phyloP scores from a whole-genome alignment of 2,329 filamentous ascomycete species.

The Fusarium tjaetaba region DNA sequence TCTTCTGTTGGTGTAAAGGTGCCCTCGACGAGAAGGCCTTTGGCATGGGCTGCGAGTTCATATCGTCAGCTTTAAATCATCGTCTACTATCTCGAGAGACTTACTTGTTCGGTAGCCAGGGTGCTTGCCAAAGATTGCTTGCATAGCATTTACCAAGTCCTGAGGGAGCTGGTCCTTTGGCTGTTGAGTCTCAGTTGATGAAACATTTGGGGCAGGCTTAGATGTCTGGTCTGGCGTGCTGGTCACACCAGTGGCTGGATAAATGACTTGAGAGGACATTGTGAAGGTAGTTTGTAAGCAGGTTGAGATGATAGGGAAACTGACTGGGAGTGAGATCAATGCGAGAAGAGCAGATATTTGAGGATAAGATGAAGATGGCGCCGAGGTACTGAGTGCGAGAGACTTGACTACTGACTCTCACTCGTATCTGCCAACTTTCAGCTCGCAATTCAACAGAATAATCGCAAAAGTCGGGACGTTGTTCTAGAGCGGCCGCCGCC shows the following conservation, averaged over 20 bases:
- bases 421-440: accelerated
- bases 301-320: accelerated
- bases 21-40: conserved; percentile 20
- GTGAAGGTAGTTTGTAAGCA: background rate
- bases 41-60: background rate
- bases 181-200: background rate
- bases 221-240: background rate
- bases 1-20: conserved; percentile 12
- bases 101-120: conserved; percentile 22
- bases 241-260: background rate
- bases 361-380: background rate
- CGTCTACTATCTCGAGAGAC: background rate
- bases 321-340: accelerated
- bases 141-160: conserved; percentile 22
- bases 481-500: background rate
- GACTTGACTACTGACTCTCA: too few species aligned
- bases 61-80: too few species aligned
- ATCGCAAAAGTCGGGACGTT: accelerated
- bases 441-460: background rate
- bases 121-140: conserved; percentile 25
- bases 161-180: background rate
- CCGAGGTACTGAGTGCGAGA: too few species aligned
- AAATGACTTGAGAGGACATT: background rate
- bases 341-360: background rate
- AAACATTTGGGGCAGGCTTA: background rate